Evolutionary conservation across 2,329 filamentous ascomycete genomes (phyloP).

Genomic region (Talaromyces islandicus): DNA sequence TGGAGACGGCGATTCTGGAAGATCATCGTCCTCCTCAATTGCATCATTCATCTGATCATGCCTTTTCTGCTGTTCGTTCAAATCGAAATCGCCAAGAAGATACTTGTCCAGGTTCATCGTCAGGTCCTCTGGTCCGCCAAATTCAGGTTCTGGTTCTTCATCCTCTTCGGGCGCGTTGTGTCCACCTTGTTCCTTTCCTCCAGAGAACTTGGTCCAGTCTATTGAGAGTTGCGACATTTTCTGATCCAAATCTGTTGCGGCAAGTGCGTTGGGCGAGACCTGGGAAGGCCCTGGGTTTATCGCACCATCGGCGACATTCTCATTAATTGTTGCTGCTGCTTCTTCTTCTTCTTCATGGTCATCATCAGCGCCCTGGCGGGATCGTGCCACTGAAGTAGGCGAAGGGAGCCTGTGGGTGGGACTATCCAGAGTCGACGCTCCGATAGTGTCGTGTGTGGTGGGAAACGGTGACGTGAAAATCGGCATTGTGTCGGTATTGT

Average conservation of each 20-base stretch:
- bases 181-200: conserved; percentile 19
- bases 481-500: conserved; percentile 23
- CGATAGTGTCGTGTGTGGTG: conserved; percentile 38
- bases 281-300: conserved; percentile 10
- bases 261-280: conserved; percentile 20
- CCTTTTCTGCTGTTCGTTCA: conserved; percentile 4
- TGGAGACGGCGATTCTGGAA: conserved; percentile 16
- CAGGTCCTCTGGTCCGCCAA: conserved; percentile 38
- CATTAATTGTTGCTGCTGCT: conserved; percentile 8
- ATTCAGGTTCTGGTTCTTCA: conserved; percentile 28
- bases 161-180: conserved; percentile 18
- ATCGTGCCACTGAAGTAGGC: not conserved
- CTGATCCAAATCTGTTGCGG: conserved; percentile 29
- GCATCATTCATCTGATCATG: conserved; percentile 7
- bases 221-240: conserved; percentile 35
- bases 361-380: not conserved
- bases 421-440: conserved; percentile 32
- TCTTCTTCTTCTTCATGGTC: conserved; percentile 8
- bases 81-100: conserved; percentile 23
- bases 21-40: conserved; percentile 7
- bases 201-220: conserved; percentile 33
- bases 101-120: conserved; percentile 37
- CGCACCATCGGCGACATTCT: not conserved
- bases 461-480: conserved; percentile 32
- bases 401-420: conserved; percentile 18